Percentiles rank a stretch among this genome's conserved stretches.
These are phyloP conservation scores for Candida fluviatilis DNA, from an alignment of 805 yeast genomes.

Conservation along the genomic window DNA sequence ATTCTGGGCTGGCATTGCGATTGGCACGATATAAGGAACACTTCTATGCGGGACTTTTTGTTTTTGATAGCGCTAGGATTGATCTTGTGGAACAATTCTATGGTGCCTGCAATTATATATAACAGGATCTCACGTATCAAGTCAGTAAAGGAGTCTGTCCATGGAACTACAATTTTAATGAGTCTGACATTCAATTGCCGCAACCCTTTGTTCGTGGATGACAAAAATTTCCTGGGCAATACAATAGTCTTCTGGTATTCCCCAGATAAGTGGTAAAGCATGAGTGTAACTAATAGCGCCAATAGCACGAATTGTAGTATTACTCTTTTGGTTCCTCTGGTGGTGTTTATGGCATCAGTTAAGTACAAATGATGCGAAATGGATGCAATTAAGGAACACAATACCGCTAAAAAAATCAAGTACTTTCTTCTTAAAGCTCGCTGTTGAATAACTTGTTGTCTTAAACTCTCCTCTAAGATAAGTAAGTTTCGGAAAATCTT, in stretches of 20 bases:
- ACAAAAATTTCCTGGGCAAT: conserved; percentile 71
- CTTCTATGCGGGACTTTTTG: conserved; percentile 30
- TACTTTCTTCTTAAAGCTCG: conserved; percentile 61
- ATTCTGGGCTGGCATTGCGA: conserved; percentile 54
- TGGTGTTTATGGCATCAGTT: conserved; percentile 12
- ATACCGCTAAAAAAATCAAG: conserved; percentile 44
- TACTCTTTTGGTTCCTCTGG: conserved; percentile 33
- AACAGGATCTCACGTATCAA: conserved; percentile 33
- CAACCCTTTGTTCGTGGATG: conserved; percentile 84
- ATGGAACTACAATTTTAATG: conserved; percentile 52
- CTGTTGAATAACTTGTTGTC: conserved; percentile 77
- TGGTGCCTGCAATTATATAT: conserved; percentile 23
- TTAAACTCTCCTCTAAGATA: conserved; percentile 78
- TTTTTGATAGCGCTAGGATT: conserved; percentile 30
- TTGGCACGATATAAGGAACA: conserved; percentile 35
- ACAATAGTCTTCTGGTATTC: conserved; percentile 84
- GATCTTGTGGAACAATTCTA: conserved; percentile 29
- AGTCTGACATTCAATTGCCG: conserved; percentile 76
- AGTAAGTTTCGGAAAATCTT: conserved; percentile 78
- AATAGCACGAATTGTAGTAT: conserved; percentile 53
- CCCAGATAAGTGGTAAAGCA: conserved; percentile 81
- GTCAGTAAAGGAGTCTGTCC: conserved; percentile 30
- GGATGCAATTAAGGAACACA: conserved; percentile 38
- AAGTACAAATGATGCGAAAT: conserved; percentile 37
- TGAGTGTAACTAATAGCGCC: conserved; percentile 61